Percentiles rank a stretch among this genome's conserved stretches.
These are phyloP conservation scores for Staphylotrichum tortipilum DNA, from an alignment of 495 filamentous ascomycete genomes.

Conservation along the genomic window DNA sequence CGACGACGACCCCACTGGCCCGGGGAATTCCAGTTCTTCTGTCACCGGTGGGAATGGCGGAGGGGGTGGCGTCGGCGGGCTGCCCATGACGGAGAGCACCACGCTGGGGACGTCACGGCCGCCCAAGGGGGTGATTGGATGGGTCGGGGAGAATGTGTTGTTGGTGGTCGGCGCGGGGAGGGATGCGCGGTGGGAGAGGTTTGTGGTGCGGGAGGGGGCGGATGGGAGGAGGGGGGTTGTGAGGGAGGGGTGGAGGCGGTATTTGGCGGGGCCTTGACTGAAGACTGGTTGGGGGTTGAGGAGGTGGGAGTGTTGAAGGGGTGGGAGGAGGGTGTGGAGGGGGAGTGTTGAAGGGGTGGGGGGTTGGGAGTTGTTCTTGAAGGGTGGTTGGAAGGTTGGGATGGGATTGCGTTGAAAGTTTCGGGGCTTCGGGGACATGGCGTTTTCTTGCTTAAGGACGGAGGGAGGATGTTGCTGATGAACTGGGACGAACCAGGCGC, in stretches of 20 bases:
- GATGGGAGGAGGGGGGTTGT: conserved; percentile 54
- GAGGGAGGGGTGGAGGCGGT: conserved; percentile 75
- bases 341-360: neutral
- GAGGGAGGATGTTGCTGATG: too few species aligned
- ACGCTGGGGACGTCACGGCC: conserved; percentile 46
- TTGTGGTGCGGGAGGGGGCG: conserved; percentile 53
- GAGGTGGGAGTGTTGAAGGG: conserved; percentile 54
- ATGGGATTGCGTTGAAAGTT: too few species aligned
- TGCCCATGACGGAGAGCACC: conserved; percentile 29
- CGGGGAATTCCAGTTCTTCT: too few species aligned
- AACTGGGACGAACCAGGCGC: too few species aligned
- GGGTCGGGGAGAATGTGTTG: conserved; percentile 59
- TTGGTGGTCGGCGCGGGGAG: conserved; percentile 72
- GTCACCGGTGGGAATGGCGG: too few species aligned
- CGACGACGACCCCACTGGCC: conserved; percentile 35
- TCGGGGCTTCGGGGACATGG: too few species aligned
- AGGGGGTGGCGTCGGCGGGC: neutral
- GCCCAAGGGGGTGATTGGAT: conserved; percentile 68
- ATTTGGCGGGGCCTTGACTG: conserved; percentile 44
- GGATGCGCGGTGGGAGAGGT: conserved; percentile 80
- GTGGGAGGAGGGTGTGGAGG: neutral
- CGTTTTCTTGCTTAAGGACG: too few species aligned
- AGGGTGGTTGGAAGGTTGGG: too few species aligned
- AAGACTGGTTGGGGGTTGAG: conserved; percentile 83
- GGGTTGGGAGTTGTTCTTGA: too few species aligned